A percentile compares a stretch with the other conserved stretches of the same genome.
phyloP scores from a whole-genome alignment of 2,329 filamentous ascomycete species.

The Alternaria postmessia region DNA sequence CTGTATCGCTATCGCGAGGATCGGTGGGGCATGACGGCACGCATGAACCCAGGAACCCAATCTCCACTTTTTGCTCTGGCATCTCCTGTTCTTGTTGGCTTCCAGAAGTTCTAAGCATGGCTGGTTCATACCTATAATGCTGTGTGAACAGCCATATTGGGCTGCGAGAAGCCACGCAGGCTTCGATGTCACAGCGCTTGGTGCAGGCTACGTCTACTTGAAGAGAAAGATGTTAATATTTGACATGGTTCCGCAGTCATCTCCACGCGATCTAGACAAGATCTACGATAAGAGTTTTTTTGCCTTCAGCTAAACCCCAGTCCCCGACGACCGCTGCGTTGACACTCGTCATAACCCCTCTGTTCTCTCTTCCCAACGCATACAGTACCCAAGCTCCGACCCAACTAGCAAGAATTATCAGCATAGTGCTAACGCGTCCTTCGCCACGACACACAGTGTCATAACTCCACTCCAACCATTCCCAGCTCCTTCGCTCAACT shows the following conservation, averaged over 20 bases:
- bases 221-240: background rate
- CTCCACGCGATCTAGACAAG: background rate
- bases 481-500: constrained; percentile 72
- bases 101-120: background rate
- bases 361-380: background rate
- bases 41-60: background rate
- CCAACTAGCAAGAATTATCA: constrained; percentile 7
- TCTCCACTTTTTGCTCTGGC: constrained; percentile 1
- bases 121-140: background rate
- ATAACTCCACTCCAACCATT: constrained; percentile 72
- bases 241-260: background rate
- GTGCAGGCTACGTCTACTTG: background rate
- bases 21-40: constrained; percentile 1
- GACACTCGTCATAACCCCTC: constrained; percentile 14
- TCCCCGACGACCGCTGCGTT: constrained; percentile 20
- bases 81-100: background rate
- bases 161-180: background rate
- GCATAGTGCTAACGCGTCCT: constrained; percentile 33
- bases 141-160: background rate
- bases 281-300: constrained; percentile 4
- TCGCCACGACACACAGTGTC: constrained; percentile 58
- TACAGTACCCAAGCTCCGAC: constrained; percentile 12
- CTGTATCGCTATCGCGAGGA: constrained; percentile 7
- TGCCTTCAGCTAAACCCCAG: background rate
- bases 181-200: background rate